Evolutionary conservation across 345 rosid genomes (phyloP).

Genomic region (Arabidopsis thaliana): TAIR10.1 NC_003070.9:26562001-26562500

Average conservation of each 20-base stretch:
- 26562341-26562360: conserved; percentile 45
- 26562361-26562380: conserved; percentile 64
- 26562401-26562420: conserved; percentile 57
- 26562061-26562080: conserved; percentile 31
- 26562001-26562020: conserved; percentile 29
- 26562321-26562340: conserved; percentile 41
- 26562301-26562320: conserved; percentile 46
- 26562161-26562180: conserved; percentile 17
- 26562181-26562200: conserved; percentile 26
- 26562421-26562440: conserved; percentile 39
- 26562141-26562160: conserved; percentile 35
- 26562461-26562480: conserved; percentile 1
- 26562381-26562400: conserved; percentile 61
- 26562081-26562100: conserved; percentile 7
- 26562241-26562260: too few species aligned
- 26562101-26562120: conserved; percentile 28
- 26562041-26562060: conserved; percentile 26
- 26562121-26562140: neutral
- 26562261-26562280: neutral
- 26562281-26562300: conserved; percentile 10
- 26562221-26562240: neutral
- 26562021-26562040: conserved; percentile 33
- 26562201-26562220: conserved; percentile 6
- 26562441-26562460: neutral
- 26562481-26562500: conserved; percentile 11